These are phyloP conservation scores for Sphagnum tenellum DNA, from an alignment of 225 moss, liverwort and hornwort genomes.

Conservation along the genomic window DNA sequence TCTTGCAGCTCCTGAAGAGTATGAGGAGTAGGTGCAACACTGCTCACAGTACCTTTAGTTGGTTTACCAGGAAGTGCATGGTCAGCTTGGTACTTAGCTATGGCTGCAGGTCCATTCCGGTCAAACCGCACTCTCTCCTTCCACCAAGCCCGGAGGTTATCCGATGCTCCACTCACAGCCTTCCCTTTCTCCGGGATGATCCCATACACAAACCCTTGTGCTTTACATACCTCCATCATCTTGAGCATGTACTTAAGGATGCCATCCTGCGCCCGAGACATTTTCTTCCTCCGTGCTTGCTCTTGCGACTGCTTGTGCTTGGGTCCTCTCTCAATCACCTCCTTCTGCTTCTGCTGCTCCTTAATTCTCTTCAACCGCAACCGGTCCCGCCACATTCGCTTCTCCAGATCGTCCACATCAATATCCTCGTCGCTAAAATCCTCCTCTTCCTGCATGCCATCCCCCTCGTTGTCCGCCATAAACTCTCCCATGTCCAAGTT, in stretches of 20 bases:
- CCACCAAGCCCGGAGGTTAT: constrained; percentile 99
- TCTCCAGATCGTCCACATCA: constrained; percentile 93
- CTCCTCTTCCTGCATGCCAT: constrained; percentile 70
- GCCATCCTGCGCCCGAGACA: constrained; percentile 98
- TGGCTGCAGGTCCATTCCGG: constrained; percentile 89
- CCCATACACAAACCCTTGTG: constrained; percentile 97
- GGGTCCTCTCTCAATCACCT: constrained; percentile 27
- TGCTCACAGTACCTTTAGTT: constrained; percentile 42
- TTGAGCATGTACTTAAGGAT: constrained; percentile 98
- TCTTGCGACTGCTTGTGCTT: constrained; percentile 91
- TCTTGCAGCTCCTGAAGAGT: constrained; percentile 95
- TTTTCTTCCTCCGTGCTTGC: constrained; percentile 93
- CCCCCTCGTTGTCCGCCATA: constrained; percentile 38
- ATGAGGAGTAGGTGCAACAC: constrained; percentile 71
- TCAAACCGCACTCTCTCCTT: constrained; percentile 98
- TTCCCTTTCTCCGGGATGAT: constrained; percentile 99
- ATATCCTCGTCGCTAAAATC: constrained; percentile 84
- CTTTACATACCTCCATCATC: constrained; percentile 99
- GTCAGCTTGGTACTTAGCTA: constrained; percentile 87
- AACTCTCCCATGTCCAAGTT: constrained; percentile 35
- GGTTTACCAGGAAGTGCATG: constrained; percentile 69
- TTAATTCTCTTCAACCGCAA: constrained; percentile 85
- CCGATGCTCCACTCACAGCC: constrained; percentile 87
- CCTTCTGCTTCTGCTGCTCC: constrained; percentile 72
- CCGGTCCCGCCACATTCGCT: constrained; percentile 87